Evolutionary conservation across 2,329 filamentous ascomycete genomes (phyloP).

Genomic region (Trichoderma koningiopsis): DNA sequence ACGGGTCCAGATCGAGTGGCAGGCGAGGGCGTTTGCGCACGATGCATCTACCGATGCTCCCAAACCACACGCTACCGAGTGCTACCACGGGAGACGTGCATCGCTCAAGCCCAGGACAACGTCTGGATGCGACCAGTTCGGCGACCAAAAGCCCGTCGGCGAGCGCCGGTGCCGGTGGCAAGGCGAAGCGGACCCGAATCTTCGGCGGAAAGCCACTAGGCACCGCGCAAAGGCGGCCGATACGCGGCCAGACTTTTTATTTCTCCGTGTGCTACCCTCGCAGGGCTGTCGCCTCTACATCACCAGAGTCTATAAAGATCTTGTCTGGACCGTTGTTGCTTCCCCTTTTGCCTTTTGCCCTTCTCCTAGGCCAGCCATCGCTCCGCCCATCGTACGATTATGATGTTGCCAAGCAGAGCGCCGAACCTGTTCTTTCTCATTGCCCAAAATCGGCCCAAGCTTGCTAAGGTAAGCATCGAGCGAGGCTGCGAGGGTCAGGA

Average conservation of each 20-base stretch:
- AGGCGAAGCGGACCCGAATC: constrained; percentile 7
- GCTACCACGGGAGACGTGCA: constrained; percentile 9
- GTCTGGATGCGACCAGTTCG: not conserved
- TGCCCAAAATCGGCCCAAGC: not conserved
- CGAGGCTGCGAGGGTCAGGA: not conserved
- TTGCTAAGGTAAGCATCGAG: not conserved
- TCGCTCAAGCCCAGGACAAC: not conserved
- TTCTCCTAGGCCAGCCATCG: not conserved
- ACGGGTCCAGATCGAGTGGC: constrained; percentile 15
- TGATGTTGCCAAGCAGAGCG: not conserved
- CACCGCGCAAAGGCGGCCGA: not conserved
- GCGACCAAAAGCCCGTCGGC: not conserved
- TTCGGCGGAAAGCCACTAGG: not conserved
- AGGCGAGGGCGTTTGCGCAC: not conserved
- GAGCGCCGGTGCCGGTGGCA: constrained; percentile 6
- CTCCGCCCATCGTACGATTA: constrained; percentile 1
- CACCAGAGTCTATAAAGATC: not conserved
- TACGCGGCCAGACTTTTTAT: not conserved
- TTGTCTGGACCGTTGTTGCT: not conserved
- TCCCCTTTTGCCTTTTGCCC: not conserved
- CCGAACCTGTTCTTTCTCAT: not conserved
- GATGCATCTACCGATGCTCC: constrained; percentile 10
- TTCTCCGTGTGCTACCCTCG: not conserved
- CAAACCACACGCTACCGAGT: constrained; percentile 1
- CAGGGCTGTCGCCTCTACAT: not conserved